phyloP scores from a whole-genome alignment of 139 green algal genomes.

The Diplosphaera chodatii region DNA sequence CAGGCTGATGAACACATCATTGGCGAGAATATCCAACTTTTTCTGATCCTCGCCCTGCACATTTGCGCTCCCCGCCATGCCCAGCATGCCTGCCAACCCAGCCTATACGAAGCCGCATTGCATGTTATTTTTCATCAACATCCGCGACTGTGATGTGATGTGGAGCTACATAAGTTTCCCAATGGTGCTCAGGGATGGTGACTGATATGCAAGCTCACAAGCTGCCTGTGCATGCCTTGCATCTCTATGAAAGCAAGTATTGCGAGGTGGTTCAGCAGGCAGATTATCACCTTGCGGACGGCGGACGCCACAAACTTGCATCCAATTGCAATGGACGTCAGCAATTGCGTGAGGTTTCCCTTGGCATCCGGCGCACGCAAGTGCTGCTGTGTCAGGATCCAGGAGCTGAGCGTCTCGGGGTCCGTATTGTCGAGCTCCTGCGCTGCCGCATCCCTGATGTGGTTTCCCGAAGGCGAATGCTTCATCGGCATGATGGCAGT shows the following conservation, averaged over 20 bases:
- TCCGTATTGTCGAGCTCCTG: conserved; percentile 17
- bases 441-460: neutral
- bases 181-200: too few species aligned
- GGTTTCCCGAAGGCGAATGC: neutral
- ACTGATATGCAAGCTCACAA: too few species aligned
- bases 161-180: too few species aligned
- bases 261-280: too few species aligned
- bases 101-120: conserved; percentile 17
- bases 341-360: conserved; percentile 44
- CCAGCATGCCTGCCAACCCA: conserved; percentile 47
- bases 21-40: conserved; percentile 62
- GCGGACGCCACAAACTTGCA: conserved; percentile 59
- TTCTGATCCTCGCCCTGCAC: conserved; percentile 67
- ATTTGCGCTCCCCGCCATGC: conserved; percentile 44
- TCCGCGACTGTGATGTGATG: too few species aligned
- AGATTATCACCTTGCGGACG: conserved; percentile 32
- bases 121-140: too few species aligned
- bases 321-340: conserved; percentile 52
- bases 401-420: conserved; percentile 30
- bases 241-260: too few species aligned
- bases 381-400: conserved; percentile 38
- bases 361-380: conserved; percentile 19
- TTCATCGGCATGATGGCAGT: neutral
- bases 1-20: conserved; percentile 59
- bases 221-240: too few species aligned